Conservation (phyloP, 208 protist species). For the Crithidia acanthocephali region DNA sequence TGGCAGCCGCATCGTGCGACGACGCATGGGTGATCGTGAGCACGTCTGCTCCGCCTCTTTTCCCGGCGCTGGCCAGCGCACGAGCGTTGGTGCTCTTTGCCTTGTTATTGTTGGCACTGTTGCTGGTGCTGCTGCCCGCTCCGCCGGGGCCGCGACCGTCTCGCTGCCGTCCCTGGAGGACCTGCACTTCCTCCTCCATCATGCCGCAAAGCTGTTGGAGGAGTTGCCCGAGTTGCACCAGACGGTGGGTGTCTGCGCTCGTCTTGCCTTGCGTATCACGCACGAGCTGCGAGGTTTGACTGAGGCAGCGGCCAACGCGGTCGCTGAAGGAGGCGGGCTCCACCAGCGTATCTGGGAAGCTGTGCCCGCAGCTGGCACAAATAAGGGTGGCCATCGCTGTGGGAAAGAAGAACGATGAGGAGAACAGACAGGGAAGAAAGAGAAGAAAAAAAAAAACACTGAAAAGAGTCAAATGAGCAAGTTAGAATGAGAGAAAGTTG, state of each 20-base stretch:
- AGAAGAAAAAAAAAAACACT: no score
- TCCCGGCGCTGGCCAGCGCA: background rate
- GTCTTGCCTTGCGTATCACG: constrained; percentile 41
- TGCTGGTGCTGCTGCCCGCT: no score
- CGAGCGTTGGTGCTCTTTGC: no score
- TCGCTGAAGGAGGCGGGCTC: constrained; percentile 71
- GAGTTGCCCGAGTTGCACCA: constrained; percentile 43
- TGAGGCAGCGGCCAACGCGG: constrained; percentile 61
- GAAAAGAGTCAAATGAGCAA: no score
- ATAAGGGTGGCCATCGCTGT: constrained; percentile 61
- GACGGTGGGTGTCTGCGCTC: constrained; percentile 50
- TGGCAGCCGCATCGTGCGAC: background rate
- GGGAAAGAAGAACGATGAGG: background rate
- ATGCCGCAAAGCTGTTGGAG: constrained; percentile 72
- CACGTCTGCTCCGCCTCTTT: background rate
- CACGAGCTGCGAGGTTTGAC: constrained; percentile 46
- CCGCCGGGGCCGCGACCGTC: background rate
- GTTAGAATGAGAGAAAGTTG: no score
- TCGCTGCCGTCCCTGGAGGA: constrained; percentile 37
- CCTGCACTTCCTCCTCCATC: constrained; percentile 73
- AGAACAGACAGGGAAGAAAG: background rate
- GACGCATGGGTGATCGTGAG: constrained; percentile 4
- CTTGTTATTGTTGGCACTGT: no score
- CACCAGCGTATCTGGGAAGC: constrained; percentile 63
- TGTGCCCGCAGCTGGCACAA: constrained; percentile 81